These are phyloP conservation scores for Phytophthora pinifolia DNA, from an alignment of 352 stramenopile species.

Conservation along the genomic window DNA sequence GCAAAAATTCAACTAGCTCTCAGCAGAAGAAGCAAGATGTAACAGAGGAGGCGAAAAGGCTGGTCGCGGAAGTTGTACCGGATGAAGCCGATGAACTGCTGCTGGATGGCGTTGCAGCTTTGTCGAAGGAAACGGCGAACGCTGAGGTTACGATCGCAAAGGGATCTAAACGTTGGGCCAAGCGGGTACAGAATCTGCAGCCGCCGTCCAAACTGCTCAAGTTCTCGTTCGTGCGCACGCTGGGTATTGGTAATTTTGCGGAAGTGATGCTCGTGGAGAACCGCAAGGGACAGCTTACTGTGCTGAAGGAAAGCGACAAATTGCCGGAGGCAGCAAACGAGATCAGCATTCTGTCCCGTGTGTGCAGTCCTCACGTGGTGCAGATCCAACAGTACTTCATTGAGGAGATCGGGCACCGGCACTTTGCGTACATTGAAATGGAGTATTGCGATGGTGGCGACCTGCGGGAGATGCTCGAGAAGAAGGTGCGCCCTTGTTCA, in stretches of 20 bases:
- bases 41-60: slow-evolving; percentile 15
- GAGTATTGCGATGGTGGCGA: slow-evolving; percentile 76
- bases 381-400: slow-evolving; percentile 77
- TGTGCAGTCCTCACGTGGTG: slow-evolving; percentile 66
- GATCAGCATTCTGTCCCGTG: slow-evolving; percentile 59
- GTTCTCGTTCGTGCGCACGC: slow-evolving; percentile 60
- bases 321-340: slow-evolving; percentile 78
- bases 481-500: slow-evolving; percentile 22
- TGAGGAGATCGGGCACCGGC: slow-evolving; percentile 71
- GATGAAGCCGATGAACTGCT: slow-evolving; percentile 29
- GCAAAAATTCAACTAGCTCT: slow-evolving; percentile 1
- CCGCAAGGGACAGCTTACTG: slow-evolving; percentile 37
- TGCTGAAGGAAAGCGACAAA: slow-evolving; percentile 86
- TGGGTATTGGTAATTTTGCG: slow-evolving; percentile 74
- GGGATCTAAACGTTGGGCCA: slow-evolving; percentile 48
- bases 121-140: slow-evolving; percentile 25
- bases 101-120: slow-evolving; percentile 22
- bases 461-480: slow-evolving; percentile 38
- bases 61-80: slow-evolving; percentile 24
- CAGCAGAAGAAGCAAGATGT: slow-evolving; percentile 18
- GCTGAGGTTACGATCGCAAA: slow-evolving; percentile 35
- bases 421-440: slow-evolving; percentile 86
- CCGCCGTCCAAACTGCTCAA: slow-evolving; percentile 62
- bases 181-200: slow-evolving; percentile 47
- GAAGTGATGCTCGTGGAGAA: slow-evolving; percentile 76